Evolutionary conservation across 345 rosid genomes (phyloP), one percentile per base, ranked within the genome.

Genomic region (Eutrema japonicum): DNA sequence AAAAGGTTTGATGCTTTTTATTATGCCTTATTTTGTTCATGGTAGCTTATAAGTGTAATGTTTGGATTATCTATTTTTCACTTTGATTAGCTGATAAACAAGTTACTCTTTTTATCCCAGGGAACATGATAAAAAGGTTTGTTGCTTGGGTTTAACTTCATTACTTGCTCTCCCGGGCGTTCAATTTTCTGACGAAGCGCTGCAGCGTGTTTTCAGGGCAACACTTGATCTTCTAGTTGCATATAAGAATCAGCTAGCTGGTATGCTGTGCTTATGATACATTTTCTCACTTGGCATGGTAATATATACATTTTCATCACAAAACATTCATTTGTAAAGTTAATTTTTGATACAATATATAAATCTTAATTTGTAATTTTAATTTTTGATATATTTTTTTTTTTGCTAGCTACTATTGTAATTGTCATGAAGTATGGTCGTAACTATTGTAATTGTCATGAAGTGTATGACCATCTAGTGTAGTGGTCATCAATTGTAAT

Each of bases 101-200:
- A n/a, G 43, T 68, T 48, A 47, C 68, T 51, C 43, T 47, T 62
- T 41, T 57, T 18, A 38, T 75, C 56, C 58, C 89, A 96, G 99
- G 87, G 98, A 87, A 69, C 93, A 96, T 66, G 96, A 88, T 75
- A 96, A 96, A 81, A 96, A 96, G 82, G 93, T 96, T 47, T 96
- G 99, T 82, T 90, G 97, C 83, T 82, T 96, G 88, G 99, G 99
- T 37, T 83, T 96, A 86, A 86, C 86, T 32, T 87, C 99, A 68
- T 81, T 96, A 50, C 88, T 96, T 69, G 85, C 83, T 53, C 96
- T 96, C 64, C 93, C 99, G 7, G 87, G 83, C 10, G 88, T 88
- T 72, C 99, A 88, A 72, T 83, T 96, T 68, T 88, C 97, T 3
- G 90, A 82, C 32, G 99, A 96, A 45, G 97, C 99, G 30, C 76